Percentiles rank a stretch among this genome's conserved stretches.
phyloP scores from a whole-genome alignment of 2,329 filamentous ascomycete genomes.

The Phoma sp. region DNA sequence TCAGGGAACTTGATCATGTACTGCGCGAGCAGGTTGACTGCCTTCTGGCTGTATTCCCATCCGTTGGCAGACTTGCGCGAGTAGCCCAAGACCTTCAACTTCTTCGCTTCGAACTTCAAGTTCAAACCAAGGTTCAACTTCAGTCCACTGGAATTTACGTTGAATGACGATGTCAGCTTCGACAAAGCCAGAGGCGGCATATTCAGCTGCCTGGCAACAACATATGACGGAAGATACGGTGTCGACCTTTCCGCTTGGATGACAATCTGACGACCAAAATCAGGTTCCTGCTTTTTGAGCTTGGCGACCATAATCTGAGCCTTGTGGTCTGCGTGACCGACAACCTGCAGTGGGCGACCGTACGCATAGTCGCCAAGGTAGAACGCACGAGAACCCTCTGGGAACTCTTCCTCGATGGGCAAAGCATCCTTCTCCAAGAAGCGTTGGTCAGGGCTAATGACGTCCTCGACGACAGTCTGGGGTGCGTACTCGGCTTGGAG shows the following conservation, averaged over 20 bases:
- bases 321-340: conserved; percentile 74
- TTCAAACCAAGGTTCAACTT: conserved; percentile 93
- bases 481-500: conserved; percentile 90
- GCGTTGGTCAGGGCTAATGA: conserved; percentile 87
- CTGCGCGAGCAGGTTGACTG: conserved; percentile 77
- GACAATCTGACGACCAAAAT: conserved; percentile 81
- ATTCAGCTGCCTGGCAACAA: conserved; percentile 81
- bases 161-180: conserved; percentile 95
- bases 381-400: conserved; percentile 80
- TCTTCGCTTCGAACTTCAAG: conserved; percentile 94
- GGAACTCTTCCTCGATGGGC: conserved; percentile 91
- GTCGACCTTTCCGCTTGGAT: conserved; percentile 70
- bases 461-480: conserved; percentile 87
- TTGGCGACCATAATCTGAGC: conserved; percentile 79
- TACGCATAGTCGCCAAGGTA: conserved; percentile 95
- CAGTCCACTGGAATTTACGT: conserved; percentile 79
- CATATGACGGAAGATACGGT: conserved; percentile 84
- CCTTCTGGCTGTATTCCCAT: conserved; percentile 93
- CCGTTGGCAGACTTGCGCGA: conserved; percentile 84
- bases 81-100: conserved; percentile 94
- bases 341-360: conserved; percentile 85
- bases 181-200: conserved; percentile 88
- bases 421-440: conserved; percentile 91
- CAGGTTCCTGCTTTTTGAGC: conserved; percentile 73
- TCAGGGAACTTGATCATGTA: conserved; percentile 97